phyloP scores from a whole-genome alignment of 2,329 filamentous ascomycete genomes.

The Alternaria brassicae region DNA sequence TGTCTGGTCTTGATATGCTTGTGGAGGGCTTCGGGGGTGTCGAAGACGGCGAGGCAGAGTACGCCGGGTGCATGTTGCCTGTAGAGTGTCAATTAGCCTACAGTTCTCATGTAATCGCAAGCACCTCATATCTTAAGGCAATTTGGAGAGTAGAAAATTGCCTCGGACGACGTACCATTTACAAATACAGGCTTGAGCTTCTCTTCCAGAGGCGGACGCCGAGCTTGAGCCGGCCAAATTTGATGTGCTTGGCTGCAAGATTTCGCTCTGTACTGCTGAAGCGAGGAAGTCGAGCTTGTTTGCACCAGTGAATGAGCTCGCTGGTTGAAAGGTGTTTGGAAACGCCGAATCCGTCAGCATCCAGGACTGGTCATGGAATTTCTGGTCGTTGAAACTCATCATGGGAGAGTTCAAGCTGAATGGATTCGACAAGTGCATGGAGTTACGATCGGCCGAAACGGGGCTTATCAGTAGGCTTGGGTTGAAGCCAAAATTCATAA shows the following conservation, averaged over 20 bases:
- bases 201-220: slow-evolving; percentile 6
- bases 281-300: slow-evolving; percentile 42
- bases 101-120: neutral
- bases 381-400: slow-evolving; percentile 29
- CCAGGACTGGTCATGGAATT: slow-evolving; percentile 35
- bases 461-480: slow-evolving; percentile 30
- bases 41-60: slow-evolving; percentile 40
- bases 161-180: slow-evolving; percentile 35
- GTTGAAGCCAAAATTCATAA: slow-evolving; percentile 37
- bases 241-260: slow-evolving; percentile 27
- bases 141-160: neutral
- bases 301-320: slow-evolving; percentile 11
- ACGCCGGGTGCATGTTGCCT: slow-evolving; percentile 37
- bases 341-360: slow-evolving; percentile 39
- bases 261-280: slow-evolving; percentile 37
- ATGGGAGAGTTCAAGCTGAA: slow-evolving; percentile 29
- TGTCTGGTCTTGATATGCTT: slow-evolving; percentile 47
- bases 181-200: slow-evolving; percentile 33
- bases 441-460: slow-evolving; percentile 23
- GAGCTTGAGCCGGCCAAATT: slow-evolving; percentile 14
- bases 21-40: slow-evolving; percentile 40
- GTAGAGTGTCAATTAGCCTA: neutral
- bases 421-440: slow-evolving; percentile 21
- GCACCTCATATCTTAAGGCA: neutral
- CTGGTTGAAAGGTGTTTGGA: slow-evolving; percentile 21